A percentile compares a stretch with the other conserved stretches of the same genome.
These are phyloP conservation scores for Phytophthora litchii DNA, from an alignment of 352 stramenopile genomes.

Conservation along the genomic window DNA sequence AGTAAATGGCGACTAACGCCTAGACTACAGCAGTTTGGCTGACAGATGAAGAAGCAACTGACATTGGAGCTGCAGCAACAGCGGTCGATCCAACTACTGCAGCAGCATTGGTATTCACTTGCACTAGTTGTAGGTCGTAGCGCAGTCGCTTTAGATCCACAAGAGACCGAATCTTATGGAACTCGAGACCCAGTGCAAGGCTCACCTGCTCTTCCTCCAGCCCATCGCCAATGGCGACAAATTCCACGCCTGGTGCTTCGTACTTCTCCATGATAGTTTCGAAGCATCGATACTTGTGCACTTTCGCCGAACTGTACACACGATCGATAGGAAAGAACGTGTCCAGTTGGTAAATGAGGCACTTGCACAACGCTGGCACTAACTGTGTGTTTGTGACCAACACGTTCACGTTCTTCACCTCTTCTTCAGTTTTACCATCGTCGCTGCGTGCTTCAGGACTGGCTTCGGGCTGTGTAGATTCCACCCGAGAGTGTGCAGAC, in stretches of 20 bases:
- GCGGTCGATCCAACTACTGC: conserved; percentile 8
- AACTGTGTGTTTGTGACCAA: conserved; percentile 87
- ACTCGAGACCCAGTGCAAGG: conserved; percentile 63
- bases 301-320: conserved; percentile 79
- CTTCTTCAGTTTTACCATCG: conserved; percentile 24
- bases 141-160: conserved; percentile 66
- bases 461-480: conserved; percentile 1
- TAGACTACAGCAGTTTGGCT: conserved; percentile 38
- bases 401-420: conserved; percentile 71
- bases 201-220: conserved; percentile 83
- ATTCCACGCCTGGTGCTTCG: conserved; percentile 52
- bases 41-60: conserved; percentile 29
- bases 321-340: conserved; percentile 75
- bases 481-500: conserved; percentile 1
- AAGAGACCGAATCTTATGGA: conserved; percentile 76
- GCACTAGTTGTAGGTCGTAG: conserved; percentile 60
- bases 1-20: background rate
- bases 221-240: conserved; percentile 78
- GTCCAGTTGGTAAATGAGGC: conserved; percentile 82
- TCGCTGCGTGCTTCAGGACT: conserved; percentile 2
- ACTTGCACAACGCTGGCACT: conserved; percentile 83
- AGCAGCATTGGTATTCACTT: conserved; percentile 23
- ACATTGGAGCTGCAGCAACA: conserved; percentile 16
- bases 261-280: conserved; percentile 75
- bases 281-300: conserved; percentile 83